Evolutionary conservation across 805 yeast species (phyloP).

Genomic region (Saccharomyces eubayanus): DNA sequence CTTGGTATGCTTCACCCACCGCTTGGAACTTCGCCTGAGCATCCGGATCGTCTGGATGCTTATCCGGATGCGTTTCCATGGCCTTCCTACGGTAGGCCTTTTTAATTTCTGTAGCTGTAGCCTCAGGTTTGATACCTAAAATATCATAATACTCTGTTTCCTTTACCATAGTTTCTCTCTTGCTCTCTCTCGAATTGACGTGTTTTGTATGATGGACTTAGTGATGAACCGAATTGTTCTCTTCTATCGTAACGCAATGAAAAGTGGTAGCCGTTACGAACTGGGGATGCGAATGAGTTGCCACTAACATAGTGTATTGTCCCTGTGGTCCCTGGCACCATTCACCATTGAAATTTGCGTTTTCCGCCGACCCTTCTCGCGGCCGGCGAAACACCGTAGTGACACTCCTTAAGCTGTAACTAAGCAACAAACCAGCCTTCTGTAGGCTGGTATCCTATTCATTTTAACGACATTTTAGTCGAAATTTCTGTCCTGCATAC

Average conservation of each 20-base stretch:
- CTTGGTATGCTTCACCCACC: slow-evolving; percentile 61
- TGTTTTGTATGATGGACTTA: neutral
- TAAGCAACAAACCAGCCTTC: neutral
- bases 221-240: neutral
- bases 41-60: slow-evolving; percentile 86
- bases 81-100: slow-evolving; percentile 91
- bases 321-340: neutral
- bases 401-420: neutral
- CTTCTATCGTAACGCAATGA: neutral
- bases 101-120: slow-evolving; percentile 76
- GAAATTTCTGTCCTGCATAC: neutral
- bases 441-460: neutral
- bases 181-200: neutral
- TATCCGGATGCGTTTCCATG: slow-evolving; percentile 87
- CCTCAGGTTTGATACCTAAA: slow-evolving; percentile 58
- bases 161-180: slow-evolving; percentile 49
- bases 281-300: neutral
- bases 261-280: neutral
- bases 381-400: neutral
- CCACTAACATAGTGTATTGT: neutral
- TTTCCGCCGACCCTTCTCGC: neutral
- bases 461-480: too few relatives aligned
- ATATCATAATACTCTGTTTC: slow-evolving; percentile 84
- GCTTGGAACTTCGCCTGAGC: slow-evolving; percentile 86
- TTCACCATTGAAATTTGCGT: neutral